Evolutionary conservation across 148 eudicot species (phyloP).

Genomic region (Rhododendron vialii): DNA sequence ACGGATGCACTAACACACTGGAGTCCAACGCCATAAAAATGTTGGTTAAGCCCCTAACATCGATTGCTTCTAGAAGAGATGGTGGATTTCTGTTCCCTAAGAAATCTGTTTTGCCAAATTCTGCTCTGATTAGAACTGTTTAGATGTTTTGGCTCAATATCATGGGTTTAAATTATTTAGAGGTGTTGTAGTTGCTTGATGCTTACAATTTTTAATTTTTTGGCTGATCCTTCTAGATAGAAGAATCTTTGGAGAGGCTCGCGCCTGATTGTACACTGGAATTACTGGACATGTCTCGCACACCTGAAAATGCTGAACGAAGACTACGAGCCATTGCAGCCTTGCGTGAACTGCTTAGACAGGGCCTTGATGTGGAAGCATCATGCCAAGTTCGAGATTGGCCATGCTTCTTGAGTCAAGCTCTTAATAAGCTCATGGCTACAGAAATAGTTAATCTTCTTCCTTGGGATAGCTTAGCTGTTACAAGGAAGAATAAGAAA

Average conservation of each 20-base stretch:
- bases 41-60: background rate
- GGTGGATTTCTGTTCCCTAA: background rate
- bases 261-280: slow-evolving; percentile 97
- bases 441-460: slow-evolving; percentile 87
- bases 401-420: slow-evolving; percentile 83
- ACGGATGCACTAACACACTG: background rate
- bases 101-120: background rate
- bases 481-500: slow-evolving; percentile 79
- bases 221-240: slow-evolving; percentile 51
- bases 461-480: slow-evolving; percentile 89
- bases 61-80: background rate
- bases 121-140: slow-evolving; percentile 5
- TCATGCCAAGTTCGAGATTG: slow-evolving; percentile 85
- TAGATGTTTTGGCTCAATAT: background rate
- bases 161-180: background rate
- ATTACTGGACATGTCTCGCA: slow-evolving; percentile 73
- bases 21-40: background rate
- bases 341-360: slow-evolving; percentile 81
- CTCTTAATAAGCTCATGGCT: slow-evolving; percentile 79
- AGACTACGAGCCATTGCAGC: slow-evolving; percentile 88
- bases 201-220: slow-evolving; percentile 4
- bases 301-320: slow-evolving; percentile 83
- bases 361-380: slow-evolving; percentile 85
- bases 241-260: slow-evolving; percentile 88
- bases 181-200: slow-evolving; percentile 3